Evolutionary conservation across 306 rosid genomes (phyloP).

Genomic region (Arachis stenosperma): DNA sequence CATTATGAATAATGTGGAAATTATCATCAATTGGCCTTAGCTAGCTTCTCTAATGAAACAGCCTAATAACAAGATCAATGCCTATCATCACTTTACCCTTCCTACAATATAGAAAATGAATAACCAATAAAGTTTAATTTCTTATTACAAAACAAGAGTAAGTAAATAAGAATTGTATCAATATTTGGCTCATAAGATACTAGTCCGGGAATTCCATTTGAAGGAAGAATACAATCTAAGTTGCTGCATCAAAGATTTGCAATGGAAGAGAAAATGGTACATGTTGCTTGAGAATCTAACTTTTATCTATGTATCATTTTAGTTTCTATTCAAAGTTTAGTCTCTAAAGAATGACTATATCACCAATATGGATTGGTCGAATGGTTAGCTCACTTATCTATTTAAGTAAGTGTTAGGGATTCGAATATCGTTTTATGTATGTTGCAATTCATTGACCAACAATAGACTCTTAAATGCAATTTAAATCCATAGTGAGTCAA

Average conservation of each 20-base stretch:
- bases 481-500: too few relatives aligned
- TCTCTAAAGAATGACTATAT: too few relatives aligned
- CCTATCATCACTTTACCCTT: neutral
- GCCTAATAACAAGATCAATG: neutral
- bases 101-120: neutral
- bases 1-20: slow-evolving; percentile 28
- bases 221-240: neutral
- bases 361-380: too few relatives aligned
- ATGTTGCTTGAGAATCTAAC: neutral
- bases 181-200: neutral
- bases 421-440: too few relatives aligned
- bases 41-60: neutral
- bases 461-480: too few relatives aligned
- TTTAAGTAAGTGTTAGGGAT: too few relatives aligned
- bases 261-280: neutral
- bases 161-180: too few relatives aligned
- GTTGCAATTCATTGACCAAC: too few relatives aligned
- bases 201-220: neutral
- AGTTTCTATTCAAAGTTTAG: too few relatives aligned
- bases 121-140: neutral
- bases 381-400: too few relatives aligned
- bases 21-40: neutral
- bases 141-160: too few relatives aligned
- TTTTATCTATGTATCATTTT: too few relatives aligned
- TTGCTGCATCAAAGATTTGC: neutral